phyloP scores from a whole-genome alignment of 805 yeast species.

The Ogataea ramenticola region DNA sequence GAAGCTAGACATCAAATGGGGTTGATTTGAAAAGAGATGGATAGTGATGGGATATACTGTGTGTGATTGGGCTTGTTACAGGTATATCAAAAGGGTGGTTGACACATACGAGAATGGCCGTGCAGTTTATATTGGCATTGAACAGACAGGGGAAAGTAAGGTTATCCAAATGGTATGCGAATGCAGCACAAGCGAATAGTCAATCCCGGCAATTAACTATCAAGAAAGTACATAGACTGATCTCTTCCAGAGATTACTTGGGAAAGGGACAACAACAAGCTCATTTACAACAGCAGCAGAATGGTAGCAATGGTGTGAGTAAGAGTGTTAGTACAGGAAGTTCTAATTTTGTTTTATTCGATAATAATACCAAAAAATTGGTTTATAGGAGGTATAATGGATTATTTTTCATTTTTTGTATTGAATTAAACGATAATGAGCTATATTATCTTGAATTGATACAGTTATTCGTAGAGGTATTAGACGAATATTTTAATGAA shows the following conservation, averaged over 20 bases:
- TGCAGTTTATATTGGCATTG: constrained; percentile 74
- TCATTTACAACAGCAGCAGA: no score
- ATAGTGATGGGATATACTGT: neutral
- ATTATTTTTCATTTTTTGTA: constrained; percentile 75
- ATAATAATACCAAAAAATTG: constrained; percentile 46
- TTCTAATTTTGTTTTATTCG: constrained; percentile 31
- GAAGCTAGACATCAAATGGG: no score
- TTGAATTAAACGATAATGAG: constrained; percentile 77
- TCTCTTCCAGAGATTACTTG: constrained; percentile 65
- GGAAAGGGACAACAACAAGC: neutral
- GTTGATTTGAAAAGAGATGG: neutral
- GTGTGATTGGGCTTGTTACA: neutral
- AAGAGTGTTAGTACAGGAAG: neutral
- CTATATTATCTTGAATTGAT: constrained; percentile 75
- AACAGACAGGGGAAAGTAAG: constrained; percentile 94
- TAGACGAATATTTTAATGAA: constrained; percentile 79
- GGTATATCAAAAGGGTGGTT: no score
- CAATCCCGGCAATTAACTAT: constrained; percentile 24
- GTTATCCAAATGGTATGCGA: constrained; percentile 66
- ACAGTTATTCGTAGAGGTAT: constrained; percentile 81
- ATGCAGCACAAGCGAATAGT: constrained; percentile 29
- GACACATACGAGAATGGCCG: constrained; percentile 68
- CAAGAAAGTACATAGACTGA: constrained; percentile 66
- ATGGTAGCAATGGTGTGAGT: no score
- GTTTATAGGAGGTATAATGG: constrained; percentile 92